phyloP scores from a whole-genome alignment of 2,329 filamentous ascomycete genomes.

The Neonectria magnoliae region DNA sequence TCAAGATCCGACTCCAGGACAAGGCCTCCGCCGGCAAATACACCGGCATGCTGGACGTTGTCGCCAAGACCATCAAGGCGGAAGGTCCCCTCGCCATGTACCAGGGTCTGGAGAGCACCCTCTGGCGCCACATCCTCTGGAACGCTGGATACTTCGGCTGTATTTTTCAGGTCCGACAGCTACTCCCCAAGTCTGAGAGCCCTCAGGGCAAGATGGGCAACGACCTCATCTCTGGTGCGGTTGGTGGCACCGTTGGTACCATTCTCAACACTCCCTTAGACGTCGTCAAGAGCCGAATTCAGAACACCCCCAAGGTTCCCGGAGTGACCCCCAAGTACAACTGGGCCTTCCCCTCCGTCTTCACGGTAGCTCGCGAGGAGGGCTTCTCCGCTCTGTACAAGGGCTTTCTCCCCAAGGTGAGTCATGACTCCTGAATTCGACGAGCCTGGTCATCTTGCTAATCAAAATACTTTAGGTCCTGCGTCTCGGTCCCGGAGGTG shows the following conservation, averaged over 20 bases:
- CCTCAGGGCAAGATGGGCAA: conserved; percentile 86
- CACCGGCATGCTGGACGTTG: conserved; percentile 81
- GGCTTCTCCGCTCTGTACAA: conserved; percentile 94
- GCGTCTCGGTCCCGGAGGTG: conserved; percentile 65
- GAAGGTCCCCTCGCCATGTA: conserved; percentile 92
- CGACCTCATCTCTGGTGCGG: conserved; percentile 84
- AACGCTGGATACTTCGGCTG: conserved; percentile 97
- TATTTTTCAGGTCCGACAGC: conserved; percentile 93
- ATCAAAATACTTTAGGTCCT: conserved; percentile 47
- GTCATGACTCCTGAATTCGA: conserved; percentile 50
- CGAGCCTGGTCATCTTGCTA: not conserved
- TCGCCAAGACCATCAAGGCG: conserved; percentile 81
- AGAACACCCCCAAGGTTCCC: conserved; percentile 88
- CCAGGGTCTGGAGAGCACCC: conserved; percentile 94
- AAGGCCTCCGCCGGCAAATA: conserved; percentile 91
- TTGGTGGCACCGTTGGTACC: conserved; percentile 90
- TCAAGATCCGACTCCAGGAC: conserved; percentile 98
- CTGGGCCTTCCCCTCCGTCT: conserved; percentile 92
- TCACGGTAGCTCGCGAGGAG: conserved; percentile 91
- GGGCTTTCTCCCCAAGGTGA: conserved; percentile 97
- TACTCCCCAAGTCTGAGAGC: conserved; percentile 82
- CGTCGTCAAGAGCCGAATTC: conserved; percentile 97
- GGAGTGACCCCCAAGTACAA: conserved; percentile 94
- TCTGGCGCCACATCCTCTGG: conserved; percentile 93
- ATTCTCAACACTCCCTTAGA: conserved; percentile 96